Evolutionary conservation across 768 basidiomycete species (phyloP), one percentile per base, ranked within the genome.

Genomic region (Agrocybe pediades): DNA sequence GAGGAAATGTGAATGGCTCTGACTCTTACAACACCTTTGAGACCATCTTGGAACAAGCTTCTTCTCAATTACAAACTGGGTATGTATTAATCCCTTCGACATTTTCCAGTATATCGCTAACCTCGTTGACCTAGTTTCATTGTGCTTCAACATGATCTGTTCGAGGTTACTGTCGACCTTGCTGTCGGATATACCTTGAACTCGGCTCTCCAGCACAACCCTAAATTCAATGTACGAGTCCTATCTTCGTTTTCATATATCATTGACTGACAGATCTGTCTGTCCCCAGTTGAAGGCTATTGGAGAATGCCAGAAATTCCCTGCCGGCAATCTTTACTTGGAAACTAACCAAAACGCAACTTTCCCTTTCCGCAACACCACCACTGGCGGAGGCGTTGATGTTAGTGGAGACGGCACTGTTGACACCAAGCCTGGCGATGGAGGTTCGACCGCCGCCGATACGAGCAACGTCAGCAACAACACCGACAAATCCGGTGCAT

Each of bases 91-190:
- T n/a, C 46, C 16, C 51, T 11, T n/a, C 2, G 25, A 44, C 6
- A n/a, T 44, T 7, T 26, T 39, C 20, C 9, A 20, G 30, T 16
- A 6, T 13, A 24, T 17, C 44, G 16, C 41, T 51, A 41, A 49
- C 45, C 56, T 54, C 51, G 19, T 36, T 9, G 39, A 11, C 46
- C 39, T 23, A 78, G 93, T 63, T 97, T 98, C 77, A 84, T 95
- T 62, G 91, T 95, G 27, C 76, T 98, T 51, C 80, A 94, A 68
- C 92, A 95, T 62, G 95, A 97, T 69, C 75, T 96, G 30, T 95
- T 77, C 59, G 71, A 86, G 58, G 84, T 92, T 63, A 90, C 92
- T 11, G 93, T 96, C 47, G 92, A 96, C 62, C 83, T 98, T 58
- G 95, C 95, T 24, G 80, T 88, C 53, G 92, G 90, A 20, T 95